Conservation (phyloP, 2,329 filamentous ascomycete species). For the Meredithiella fracta region DNA sequence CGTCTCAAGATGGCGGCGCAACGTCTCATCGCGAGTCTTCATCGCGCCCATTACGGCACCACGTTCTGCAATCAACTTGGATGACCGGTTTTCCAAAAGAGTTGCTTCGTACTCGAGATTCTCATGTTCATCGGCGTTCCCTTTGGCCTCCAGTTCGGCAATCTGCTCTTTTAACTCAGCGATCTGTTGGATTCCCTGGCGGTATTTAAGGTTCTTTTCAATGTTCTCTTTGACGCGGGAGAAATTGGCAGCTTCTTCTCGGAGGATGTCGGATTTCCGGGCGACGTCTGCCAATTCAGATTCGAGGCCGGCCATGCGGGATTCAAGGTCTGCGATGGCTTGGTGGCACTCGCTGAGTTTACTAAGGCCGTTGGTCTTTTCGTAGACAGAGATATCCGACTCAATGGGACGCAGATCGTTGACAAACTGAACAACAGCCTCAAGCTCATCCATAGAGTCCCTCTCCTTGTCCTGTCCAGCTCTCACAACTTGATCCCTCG, state of each 20-base stretch:
- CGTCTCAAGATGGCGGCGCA: constrained; percentile 54
- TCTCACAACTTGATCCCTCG: constrained; percentile 59
- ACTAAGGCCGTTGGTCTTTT: constrained; percentile 55
- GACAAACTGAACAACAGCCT: constrained; percentile 55
- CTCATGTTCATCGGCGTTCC: constrained; percentile 68
- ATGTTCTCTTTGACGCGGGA: constrained; percentile 77
- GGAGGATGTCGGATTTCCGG: constrained; percentile 58
- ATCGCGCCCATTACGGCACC: constrained; percentile 61
- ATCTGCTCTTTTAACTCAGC: constrained; percentile 59
- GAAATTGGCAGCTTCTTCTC: constrained; percentile 60
- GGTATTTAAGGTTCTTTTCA: constrained; percentile 68
- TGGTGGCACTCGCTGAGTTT: constrained; percentile 54
- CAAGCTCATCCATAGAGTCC: constrained; percentile 52
- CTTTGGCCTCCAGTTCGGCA: constrained; percentile 54
- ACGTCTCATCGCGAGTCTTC: constrained; percentile 69
- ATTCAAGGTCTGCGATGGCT: constrained; percentile 52
- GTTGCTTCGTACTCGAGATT: constrained; percentile 55
- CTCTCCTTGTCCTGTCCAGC: constrained; percentile 58
- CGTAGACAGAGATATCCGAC: constrained; percentile 63
- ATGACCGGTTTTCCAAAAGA: constrained; percentile 49
- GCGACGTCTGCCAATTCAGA: constrained; percentile 51
- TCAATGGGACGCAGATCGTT: constrained; percentile 63
- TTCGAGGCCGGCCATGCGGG: constrained; percentile 48
- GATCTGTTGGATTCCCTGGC: constrained; percentile 51
- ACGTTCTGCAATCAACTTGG: constrained; percentile 54